phyloP scores from a whole-genome alignment of 2,329 filamentous ascomycete species.

The Tolypocladium amazonense region DNA sequence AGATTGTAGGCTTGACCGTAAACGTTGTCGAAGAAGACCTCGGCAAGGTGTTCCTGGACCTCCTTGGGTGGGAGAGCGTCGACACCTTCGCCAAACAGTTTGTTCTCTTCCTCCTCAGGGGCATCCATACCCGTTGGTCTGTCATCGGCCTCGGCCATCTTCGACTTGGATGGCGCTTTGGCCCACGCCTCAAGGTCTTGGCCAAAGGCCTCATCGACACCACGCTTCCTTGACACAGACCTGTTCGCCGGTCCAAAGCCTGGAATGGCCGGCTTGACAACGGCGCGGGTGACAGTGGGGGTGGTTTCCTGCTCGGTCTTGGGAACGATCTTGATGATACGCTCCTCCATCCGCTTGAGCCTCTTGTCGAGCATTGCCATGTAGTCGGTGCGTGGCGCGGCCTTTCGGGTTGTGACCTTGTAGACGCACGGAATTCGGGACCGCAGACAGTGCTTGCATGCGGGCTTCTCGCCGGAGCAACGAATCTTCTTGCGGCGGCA shows the following conservation, averaged over 20 bases:
- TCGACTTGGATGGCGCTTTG: conserved; percentile 42
- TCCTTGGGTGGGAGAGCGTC: conserved; percentile 77
- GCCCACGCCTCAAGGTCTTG: conserved; percentile 76
- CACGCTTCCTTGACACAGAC: conserved; percentile 63
- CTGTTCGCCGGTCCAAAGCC: conserved; percentile 33
- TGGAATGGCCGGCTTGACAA: conserved; percentile 70
- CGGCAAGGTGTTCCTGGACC: conserved; percentile 84
- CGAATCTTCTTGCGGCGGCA: conserved; percentile 96
- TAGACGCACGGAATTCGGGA: conserved; percentile 95
- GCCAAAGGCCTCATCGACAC: conserved; percentile 78
- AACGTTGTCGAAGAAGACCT: conserved; percentile 90
- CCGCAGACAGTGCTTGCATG: conserved; percentile 89
- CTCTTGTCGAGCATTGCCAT: conserved; percentile 99
- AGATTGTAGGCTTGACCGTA: conserved; percentile 94
- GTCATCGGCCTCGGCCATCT: conserved; percentile 28
- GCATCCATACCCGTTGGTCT: conserved; percentile 40
- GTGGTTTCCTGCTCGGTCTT: conserved; percentile 67
- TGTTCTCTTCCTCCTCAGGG: conserved; percentile 62
- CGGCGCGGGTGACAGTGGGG: conserved; percentile 61
- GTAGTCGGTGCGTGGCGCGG: conserved; percentile 89
- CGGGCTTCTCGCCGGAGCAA: conserved; percentile 94
- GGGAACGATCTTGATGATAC: conserved; percentile 90
- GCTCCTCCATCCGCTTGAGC: conserved; percentile 92
- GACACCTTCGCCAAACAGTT: conserved; percentile 68
- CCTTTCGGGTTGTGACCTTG: conserved; percentile 91